Conservation (phyloP, 2,329 filamentous ascomycete species). For the Fusarium proliferatum region DNA sequence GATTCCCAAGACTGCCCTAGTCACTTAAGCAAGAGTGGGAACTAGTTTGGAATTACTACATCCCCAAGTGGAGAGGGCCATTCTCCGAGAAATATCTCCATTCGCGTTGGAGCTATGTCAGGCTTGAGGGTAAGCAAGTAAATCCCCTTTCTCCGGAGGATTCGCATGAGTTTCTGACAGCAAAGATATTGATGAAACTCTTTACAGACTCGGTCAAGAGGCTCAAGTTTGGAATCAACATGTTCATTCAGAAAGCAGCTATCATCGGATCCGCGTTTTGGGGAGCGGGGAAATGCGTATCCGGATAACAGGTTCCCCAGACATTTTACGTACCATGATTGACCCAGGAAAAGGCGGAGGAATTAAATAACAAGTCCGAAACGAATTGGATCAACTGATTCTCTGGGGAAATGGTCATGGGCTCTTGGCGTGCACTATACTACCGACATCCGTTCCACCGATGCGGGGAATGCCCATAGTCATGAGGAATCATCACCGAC, state of each 20-base stretch:
- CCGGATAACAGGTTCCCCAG: background rate
- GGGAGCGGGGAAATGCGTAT: slow-evolving; percentile 6
- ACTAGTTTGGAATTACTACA: slow-evolving; percentile 21
- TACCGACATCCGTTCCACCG: slow-evolving; percentile 10
- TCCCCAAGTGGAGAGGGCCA: slow-evolving; percentile 6
- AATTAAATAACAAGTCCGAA: slow-evolving; percentile 26
- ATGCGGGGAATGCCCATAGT: background rate
- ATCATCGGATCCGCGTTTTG: slow-evolving; percentile 10
- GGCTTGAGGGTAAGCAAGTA: background rate
- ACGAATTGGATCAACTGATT: background rate
- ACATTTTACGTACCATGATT: background rate
- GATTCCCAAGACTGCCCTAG: background rate
- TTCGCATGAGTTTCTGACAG: background rate
- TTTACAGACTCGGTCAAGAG: background rate
- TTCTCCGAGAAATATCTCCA: background rate
- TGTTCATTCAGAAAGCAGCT: background rate
- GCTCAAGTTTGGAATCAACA: background rate
- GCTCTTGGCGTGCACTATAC: background rate
- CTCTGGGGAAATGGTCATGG: background rate
- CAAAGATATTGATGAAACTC: background rate
- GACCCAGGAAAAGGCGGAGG: slow-evolving; percentile 11
- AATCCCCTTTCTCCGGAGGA: background rate
- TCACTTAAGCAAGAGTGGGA: background rate
- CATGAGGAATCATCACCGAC: background rate
- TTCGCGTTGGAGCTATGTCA: background rate